phyloP scores from a whole-genome alignment of 2,329 filamentous ascomycete genomes.

The Alternaria arborescens region DNA sequence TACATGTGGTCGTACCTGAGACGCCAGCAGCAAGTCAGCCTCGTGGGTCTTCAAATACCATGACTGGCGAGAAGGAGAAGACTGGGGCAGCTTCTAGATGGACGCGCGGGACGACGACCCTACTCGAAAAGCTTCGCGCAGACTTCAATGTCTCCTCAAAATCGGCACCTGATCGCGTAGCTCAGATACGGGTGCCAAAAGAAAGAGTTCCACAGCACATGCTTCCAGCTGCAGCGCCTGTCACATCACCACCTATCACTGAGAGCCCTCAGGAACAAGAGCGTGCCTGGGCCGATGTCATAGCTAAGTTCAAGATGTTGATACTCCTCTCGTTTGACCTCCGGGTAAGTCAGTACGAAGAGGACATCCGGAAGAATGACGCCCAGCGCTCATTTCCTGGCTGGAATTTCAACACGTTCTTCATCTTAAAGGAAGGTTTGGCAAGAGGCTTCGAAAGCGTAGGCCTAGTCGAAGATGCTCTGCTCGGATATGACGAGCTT shows the following conservation, averaged over 20 bases:
- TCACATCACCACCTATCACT: constrained; percentile 42
- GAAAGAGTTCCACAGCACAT: constrained; percentile 56
- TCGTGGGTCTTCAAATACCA: constrained; percentile 62
- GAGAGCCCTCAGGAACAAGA: constrained; percentile 82
- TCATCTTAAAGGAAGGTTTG: constrained; percentile 94
- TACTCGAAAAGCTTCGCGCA: constrained; percentile 86
- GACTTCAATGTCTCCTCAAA: constrained; percentile 89
- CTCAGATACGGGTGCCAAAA: constrained; percentile 79
- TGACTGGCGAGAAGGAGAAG: constrained; percentile 71
- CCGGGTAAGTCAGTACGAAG: constrained; percentile 92
- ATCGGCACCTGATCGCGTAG: constrained; percentile 75
- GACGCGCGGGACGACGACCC: constrained; percentile 79
- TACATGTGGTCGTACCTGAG: constrained; percentile 91
- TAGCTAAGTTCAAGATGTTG: constrained; percentile 84
- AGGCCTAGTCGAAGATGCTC: constrained; percentile 91
- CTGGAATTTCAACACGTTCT: constrained; percentile 99
- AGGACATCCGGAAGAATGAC: constrained; percentile 95
- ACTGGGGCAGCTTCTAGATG: constrained; percentile 72
- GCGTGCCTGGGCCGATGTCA: constrained; percentile 82
- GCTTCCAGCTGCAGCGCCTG: constrained; percentile 53
- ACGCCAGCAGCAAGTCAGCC: constrained; percentile 82
- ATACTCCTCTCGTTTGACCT: constrained; percentile 91
- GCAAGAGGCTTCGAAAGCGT: constrained; percentile 96
- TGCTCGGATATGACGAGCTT: constrained; percentile 94
- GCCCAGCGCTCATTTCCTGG: constrained; percentile 85